Base-by-base conservation (phyloP, 441 rosid species). In the Erodium trifolium region DNA sequence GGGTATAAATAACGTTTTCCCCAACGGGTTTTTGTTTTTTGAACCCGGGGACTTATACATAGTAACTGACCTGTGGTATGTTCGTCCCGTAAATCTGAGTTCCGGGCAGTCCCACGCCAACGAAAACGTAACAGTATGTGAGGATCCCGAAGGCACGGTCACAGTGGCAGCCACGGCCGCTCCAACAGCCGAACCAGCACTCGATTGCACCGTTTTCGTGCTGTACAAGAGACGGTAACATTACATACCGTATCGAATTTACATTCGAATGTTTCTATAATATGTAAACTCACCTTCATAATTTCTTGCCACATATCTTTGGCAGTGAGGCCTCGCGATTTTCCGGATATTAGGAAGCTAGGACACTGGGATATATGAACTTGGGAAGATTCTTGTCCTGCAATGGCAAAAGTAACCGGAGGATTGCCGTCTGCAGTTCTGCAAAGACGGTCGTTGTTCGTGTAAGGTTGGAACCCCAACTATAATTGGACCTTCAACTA, bases 41-140 rank as follows among this genome's bases (percentile, higher is more conserved):
- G 27, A 23, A 23, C 27, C 27, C 0, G 27, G 0, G 7, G 10
- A 11, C 4, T 1, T 41, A 5, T 41, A 41, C 47, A 41, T 49
- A 4, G 14, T 11, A 49, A 17, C 18, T 53, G 19, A 53, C 60
- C 60, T 53, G 19, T 53, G 18, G 19, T 53, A 53, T 53, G 60
- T 53, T 53, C 60, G 14, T n/a, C 60, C 60, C 3, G 8, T 53
- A 53, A 53, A 53, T 53, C 60, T 53, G 8, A 53, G 60, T 16
- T 53, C 60, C 60, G 60, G 60, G 19, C 60, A 53, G 60, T 53
- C 60, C 60, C 60, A 53, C 14, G 60, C 60, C 60, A 53, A 53
- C 14, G 60, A 53, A 16, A 53, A 53, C 4, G 60, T 53, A 17
- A 16, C 60, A 16, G 60, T 53, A 14, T 18, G 60, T 5, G 14